Percentiles rank a stretch among this genome's conserved stretches.
phyloP scores from a whole-genome alignment of 768 basidiomycete species.

The Lactarius evosmus region DNA sequence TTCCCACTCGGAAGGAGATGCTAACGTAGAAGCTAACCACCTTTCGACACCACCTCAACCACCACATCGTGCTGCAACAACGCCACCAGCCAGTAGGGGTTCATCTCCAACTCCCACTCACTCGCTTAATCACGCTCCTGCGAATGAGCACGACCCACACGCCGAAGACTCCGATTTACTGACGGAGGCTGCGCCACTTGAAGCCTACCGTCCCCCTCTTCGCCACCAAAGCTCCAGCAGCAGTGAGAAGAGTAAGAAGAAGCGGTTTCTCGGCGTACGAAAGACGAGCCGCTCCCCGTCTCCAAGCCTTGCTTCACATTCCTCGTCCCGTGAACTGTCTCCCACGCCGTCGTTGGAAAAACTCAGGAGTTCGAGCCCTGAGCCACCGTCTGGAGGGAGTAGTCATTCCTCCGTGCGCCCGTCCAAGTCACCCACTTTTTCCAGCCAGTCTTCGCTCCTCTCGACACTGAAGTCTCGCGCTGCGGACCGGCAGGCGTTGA shows the following conservation, averaged over 20 bases:
- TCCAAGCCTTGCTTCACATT: conserved; percentile 9
- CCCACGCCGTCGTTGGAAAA: conserved; percentile 19
- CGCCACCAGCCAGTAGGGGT: conserved; percentile 8
- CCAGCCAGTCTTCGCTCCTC: conserved; percentile 43
- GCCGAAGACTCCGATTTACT: conserved; percentile 4
- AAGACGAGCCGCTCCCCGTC: conserved; percentile 18
- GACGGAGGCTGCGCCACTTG: conserved; percentile 4
- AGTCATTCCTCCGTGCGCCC: neutral
- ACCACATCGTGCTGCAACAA: neutral
- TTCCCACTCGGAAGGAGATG: conserved; percentile 36
- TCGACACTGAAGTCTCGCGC: conserved; percentile 75
- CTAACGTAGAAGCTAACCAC: conserved; percentile 13
- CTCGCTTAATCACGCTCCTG: neutral
- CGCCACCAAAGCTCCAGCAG: conserved; percentile 18
- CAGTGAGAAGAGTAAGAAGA: conserved; percentile 23
- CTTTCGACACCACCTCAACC: neutral
- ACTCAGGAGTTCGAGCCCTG: conserved; percentile 10
- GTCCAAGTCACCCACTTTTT: conserved; percentile 7
- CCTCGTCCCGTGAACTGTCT: conserved; percentile 23
- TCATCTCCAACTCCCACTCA: conserved; percentile 13
- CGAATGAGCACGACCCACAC: neutral
- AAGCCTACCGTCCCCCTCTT: conserved; percentile 12
- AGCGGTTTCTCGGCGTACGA: conserved; percentile 21
- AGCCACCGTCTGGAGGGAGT: neutral
- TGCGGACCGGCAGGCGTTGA: conserved; percentile 79